Evolutionary conservation across 305 asterid species (phyloP), one percentile per base, ranked within the genome.

Genomic region (Ilex paraguariensis): DNA sequence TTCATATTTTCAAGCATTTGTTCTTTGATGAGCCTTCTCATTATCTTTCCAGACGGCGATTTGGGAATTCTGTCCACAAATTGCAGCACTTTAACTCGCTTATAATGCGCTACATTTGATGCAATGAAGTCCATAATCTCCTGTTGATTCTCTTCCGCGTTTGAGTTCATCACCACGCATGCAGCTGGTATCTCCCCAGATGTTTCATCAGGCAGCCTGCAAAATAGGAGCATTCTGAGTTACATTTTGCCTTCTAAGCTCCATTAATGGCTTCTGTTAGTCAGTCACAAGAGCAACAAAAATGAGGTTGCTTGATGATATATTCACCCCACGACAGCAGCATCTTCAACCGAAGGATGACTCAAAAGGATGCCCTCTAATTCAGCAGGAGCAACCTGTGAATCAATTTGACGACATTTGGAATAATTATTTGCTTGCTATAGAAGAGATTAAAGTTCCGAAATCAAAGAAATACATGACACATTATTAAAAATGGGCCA

Each of bases 321-420:
- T 17, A 30, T 56, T 65, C 77, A 84, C 96, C 97, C 97, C 10
- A 90, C 91, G 30, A 90, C 91, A 53, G 98, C 96, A 45, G 95
- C 91, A 72, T 93, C 98, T 59, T 90, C 90, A 33, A 90, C 87
- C 31, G 89, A 87, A 59, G 91, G 88, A 67, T 93, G 97, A 50
- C 84, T 75, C 17, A 87, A 73, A 42, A 93, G 95, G 58, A 86
- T 86, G 14, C 95, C 98, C 79, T 93, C 96, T 76, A 90, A 61
- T 74, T 93, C 97, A 58, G 98, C 96, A 10, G 96, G 96, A 69
- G 98, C 96, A 76, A 93, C 97, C 97, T 81, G 76, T 68, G 39
- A 56, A 62, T 42, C 15, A 48, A 10, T 4, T 3, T 11, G 4
- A 48, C 10, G 53, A 48, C 13, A n/a, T n/a, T n/a, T n/a, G n/a